Base-by-base conservation (phyloP, 768 basidiomycete genomes). In the Pleurotus citrinopileatus region DNA sequence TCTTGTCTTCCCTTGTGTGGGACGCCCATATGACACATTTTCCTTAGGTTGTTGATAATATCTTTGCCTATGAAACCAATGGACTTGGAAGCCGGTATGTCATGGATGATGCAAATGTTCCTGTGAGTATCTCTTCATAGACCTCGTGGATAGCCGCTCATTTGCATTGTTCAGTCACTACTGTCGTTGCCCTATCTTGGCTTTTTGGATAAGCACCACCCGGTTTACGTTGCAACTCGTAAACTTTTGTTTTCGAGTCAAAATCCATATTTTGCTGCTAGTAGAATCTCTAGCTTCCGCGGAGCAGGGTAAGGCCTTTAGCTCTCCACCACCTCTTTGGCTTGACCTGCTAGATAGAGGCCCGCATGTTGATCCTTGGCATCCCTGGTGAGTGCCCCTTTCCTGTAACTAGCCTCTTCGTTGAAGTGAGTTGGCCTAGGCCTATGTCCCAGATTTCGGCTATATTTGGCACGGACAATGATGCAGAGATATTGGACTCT, bases 71-170 rank as follows among this genome's bases (percentile, higher is more conserved):
- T 56, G 89, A 90, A 65, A 83, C 80, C 0, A 89, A 91, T 61
- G 89, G 87, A 6, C 77, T 86, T 46, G 86, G 89, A 28, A 79
- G 82, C 8, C 72, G 81, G 54, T 89, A 89, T 65, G 80, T 89
- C 17, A 91, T 91, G 89, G 89, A 91, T 59, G 89, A 91, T 59
- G 89, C 89, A 4, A 91, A 91, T 59, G 89, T 91, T 38, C 89
- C 89, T 3, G 87, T 89, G 65, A 60, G 83, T 65, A 3, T 19
- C 10, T 3, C 2, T 32, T 3, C 29, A 17, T 19, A 15, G 42
- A 57, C 25, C 37, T 25, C 44, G 29, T 25, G 13, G 28, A 19
- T 47, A 34, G 40, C 8, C 17, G n/a, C 15, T 40, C 40, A 1
- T 1, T 40, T 19, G 19, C 1, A 12, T 15, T 40, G 12, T 3